These are phyloP conservation scores for Hysterium pulicare DNA, from an alignment of 2,329 filamentous ascomycete species.

Conservation along the genomic window DNA sequence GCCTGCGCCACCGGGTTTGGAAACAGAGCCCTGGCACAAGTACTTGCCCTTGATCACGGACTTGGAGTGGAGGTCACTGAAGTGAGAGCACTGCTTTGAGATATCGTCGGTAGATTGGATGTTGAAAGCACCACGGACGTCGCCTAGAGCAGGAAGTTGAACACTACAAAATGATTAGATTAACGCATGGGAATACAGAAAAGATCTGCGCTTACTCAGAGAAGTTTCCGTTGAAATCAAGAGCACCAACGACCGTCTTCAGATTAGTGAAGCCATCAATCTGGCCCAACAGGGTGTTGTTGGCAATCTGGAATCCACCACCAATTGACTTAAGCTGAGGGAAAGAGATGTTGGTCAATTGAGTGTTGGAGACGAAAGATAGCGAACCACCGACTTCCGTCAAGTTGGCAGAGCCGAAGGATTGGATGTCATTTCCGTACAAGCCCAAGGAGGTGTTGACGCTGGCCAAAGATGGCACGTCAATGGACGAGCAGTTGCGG, in stretches of 20 bases:
- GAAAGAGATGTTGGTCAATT: slow-evolving; percentile 71
- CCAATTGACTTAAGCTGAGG: slow-evolving; percentile 64
- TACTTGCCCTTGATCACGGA: slow-evolving; percentile 43
- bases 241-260: slow-evolving; percentile 67
- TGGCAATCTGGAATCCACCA: slow-evolving; percentile 81
- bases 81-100: slow-evolving; percentile 34
- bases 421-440: slow-evolving; percentile 70
- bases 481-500: slow-evolving; percentile 72
- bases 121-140: slow-evolving; percentile 51
- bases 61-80: slow-evolving; percentile 39
- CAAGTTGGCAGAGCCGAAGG: slow-evolving; percentile 65
- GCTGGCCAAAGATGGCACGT: slow-evolving; percentile 66
- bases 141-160: slow-evolving; percentile 55
- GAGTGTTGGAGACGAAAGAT: slow-evolving; percentile 55
- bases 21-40: slow-evolving; percentile 40
- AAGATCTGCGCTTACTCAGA: slow-evolving; percentile 60
- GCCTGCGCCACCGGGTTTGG: slow-evolving; percentile 35
- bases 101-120: slow-evolving; percentile 46
- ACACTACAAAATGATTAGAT: slow-evolving; percentile 55
- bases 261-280: slow-evolving; percentile 69
- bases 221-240: slow-evolving; percentile 84
- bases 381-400: slow-evolving; percentile 61
- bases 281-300: slow-evolving; percentile 72
- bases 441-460: slow-evolving; percentile 81
- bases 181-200: neutral